Evolutionary conservation across 2,329 filamentous ascomycete genomes (phyloP).

Genomic region (Elsinoe australis): DNA sequence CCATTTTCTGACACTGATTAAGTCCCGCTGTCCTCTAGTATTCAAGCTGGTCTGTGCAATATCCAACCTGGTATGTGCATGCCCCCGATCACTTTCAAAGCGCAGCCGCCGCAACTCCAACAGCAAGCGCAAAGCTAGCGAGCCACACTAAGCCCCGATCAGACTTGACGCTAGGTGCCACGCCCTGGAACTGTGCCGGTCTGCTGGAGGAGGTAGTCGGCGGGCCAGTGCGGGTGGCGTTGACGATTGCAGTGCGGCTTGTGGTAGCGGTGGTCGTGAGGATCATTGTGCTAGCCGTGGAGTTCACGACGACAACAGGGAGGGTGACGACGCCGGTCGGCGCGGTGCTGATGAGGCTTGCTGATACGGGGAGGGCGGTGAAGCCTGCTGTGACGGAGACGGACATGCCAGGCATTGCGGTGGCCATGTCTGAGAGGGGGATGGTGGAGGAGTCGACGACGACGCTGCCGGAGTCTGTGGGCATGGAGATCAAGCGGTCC

Average conservation of each 20-base stretch:
- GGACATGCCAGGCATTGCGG: neutral
- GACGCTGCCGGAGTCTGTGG: neutral
- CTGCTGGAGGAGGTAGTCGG: neutral
- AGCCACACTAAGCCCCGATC: conserved; percentile 2
- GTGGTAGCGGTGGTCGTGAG: conserved; percentile 1
- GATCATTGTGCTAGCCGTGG: neutral
- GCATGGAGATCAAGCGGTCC: neutral
- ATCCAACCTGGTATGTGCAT: conserved; percentile 51
- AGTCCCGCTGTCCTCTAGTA: neutral
- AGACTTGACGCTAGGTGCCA: neutral
- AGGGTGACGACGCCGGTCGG: too few species aligned
- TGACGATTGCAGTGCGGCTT: conserved; percentile 7
- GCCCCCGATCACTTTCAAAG: conserved; percentile 30
- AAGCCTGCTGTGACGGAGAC: neutral
- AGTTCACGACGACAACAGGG: too few species aligned
- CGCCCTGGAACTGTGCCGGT: neutral
- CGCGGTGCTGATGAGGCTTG: neutral
- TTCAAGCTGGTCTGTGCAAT: neutral
- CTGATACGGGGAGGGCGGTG: neutral
- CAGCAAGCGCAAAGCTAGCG: neutral
- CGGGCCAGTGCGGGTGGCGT: conserved; percentile 2
- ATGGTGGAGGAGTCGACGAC: conserved; percentile 4
- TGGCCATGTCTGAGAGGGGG: conserved; percentile 1
- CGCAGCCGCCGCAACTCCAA: conserved; percentile 6
- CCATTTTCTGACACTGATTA: neutral